Evolutionary conservation across 768 basidiomycete species (phyloP).

Genomic region (Phanerochaete sordida): DNA sequence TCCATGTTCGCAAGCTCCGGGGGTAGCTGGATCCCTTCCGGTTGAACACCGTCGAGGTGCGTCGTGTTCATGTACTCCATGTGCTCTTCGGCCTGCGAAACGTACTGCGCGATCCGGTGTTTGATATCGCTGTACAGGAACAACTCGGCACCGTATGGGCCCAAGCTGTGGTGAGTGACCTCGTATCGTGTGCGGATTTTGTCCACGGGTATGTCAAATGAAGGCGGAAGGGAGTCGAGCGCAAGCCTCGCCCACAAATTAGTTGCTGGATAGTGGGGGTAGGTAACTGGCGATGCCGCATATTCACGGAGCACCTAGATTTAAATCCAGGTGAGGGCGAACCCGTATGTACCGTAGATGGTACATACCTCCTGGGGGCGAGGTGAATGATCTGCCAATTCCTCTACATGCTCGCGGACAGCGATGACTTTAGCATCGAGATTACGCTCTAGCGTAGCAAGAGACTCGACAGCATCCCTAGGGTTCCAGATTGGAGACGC

Average conservation of each 20-base stretch:
- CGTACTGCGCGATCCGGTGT: slow-evolving; percentile 41
- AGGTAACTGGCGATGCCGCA: slow-evolving; percentile 45
- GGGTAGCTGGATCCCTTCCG: slow-evolving; percentile 24
- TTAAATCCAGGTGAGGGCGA: neutral
- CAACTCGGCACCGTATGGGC: slow-evolving; percentile 71
- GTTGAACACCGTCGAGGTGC: neutral
- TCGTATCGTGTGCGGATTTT: slow-evolving; percentile 62
- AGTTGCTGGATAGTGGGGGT: slow-evolving; percentile 51
- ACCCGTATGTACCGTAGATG: neutral
- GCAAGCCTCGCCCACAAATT: slow-evolving; percentile 52
- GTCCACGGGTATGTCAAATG: slow-evolving; percentile 49
- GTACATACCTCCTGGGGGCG: slow-evolving; percentile 59
- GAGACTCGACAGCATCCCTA: slow-evolving; percentile 60
- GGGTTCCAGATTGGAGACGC: slow-evolving; percentile 87
- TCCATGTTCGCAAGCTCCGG: slow-evolving; percentile 45
- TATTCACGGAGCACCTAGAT: slow-evolving; percentile 56
- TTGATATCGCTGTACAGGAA: slow-evolving; percentile 63
- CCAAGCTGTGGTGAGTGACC: slow-evolving; percentile 58
- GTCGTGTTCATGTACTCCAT: slow-evolving; percentile 17
- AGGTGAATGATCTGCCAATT: slow-evolving; percentile 59
- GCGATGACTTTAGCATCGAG: slow-evolving; percentile 73
- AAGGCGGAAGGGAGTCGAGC: slow-evolving; percentile 28
- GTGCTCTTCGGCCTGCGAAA: slow-evolving; percentile 24
- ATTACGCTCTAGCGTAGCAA: slow-evolving; percentile 63
- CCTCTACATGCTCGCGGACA: slow-evolving; percentile 65